Conservation (phyloP, 495 filamentous ascomycete species). For the Neurospora sp. region DNA sequence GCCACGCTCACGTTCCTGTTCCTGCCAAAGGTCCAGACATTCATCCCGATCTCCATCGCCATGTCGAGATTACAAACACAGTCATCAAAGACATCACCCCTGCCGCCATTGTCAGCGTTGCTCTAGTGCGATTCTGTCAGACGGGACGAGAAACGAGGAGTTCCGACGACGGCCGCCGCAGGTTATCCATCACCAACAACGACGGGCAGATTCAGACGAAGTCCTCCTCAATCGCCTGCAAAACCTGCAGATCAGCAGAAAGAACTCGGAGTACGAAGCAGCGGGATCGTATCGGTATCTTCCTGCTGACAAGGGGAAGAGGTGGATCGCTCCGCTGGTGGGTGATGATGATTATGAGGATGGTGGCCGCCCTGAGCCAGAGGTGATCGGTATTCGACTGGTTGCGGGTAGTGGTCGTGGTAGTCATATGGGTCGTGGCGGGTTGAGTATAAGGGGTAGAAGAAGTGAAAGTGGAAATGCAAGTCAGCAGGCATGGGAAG, state of each 20-base stretch:
- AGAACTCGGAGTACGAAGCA: neutral
- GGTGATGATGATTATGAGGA: neutral
- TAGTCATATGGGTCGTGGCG: neutral
- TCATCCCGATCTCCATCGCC: neutral
- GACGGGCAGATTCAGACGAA: neutral
- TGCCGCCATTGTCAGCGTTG: too few species aligned
- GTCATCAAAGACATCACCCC: too few species aligned
- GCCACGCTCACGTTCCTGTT: neutral
- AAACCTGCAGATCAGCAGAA: neutral
- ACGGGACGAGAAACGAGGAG: too few species aligned
- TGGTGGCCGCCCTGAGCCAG: neutral
- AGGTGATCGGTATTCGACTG: neutral
- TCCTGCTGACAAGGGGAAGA: neutral
- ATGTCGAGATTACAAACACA: neutral
- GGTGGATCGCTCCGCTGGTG: neutral
- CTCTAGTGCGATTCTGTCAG: too few species aligned
- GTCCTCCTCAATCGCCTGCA: neutral
- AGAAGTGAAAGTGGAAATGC: neutral
- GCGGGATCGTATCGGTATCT: neutral
- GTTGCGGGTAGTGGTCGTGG: neutral
- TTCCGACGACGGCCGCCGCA: too few species aligned
- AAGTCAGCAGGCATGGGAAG: neutral
- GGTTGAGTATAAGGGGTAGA: neutral
- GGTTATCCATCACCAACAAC: neutral
- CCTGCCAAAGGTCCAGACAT: neutral